phyloP scores from a whole-genome alignment of 768 basidiomycete genomes.

The Lactarius evosmus region DNA sequence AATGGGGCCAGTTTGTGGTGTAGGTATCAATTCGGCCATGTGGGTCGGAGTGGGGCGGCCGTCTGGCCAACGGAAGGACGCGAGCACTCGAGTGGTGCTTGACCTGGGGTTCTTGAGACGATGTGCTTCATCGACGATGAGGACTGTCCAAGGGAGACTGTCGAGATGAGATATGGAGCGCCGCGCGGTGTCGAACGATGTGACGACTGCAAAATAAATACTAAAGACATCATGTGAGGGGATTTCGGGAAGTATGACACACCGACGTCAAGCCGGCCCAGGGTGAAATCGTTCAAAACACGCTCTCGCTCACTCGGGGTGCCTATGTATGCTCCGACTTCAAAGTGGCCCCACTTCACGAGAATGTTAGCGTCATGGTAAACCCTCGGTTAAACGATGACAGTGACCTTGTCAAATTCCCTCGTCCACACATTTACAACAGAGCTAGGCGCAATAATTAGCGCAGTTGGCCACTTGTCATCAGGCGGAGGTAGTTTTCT shows the following conservation, averaged over 20 bases:
- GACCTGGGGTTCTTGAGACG: conserved; percentile 77
- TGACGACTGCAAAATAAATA: conserved; percentile 55
- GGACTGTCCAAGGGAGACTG: conserved; percentile 63
- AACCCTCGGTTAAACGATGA: neutral
- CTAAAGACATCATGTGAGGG: neutral
- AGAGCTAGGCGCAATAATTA: conserved; percentile 84
- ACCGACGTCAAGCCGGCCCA: conserved; percentile 86
- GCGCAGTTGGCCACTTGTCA: conserved; percentile 76
- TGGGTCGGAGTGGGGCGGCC: conserved; percentile 19
- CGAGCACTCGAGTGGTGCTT: conserved; percentile 63
- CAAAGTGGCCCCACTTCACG: conserved; percentile 89
- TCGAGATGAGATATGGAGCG: conserved; percentile 67
- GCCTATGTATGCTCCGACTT: conserved; percentile 71
- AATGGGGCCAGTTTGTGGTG: conserved; percentile 20
- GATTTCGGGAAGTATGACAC: conserved; percentile 32
- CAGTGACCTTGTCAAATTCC: conserved; percentile 74
- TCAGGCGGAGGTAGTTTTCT: conserved; percentile 63
- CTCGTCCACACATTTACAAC: conserved; percentile 88
- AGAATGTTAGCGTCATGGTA: conserved; percentile 1
- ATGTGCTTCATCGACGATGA: conserved; percentile 90
- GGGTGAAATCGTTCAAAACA: conserved; percentile 66
- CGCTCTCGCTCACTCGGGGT: conserved; percentile 48
- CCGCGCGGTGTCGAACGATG: conserved; percentile 72
- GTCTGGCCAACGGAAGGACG: conserved; percentile 56
- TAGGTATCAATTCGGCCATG: conserved; percentile 27